Evolutionary conservation across 139 green algal species (phyloP), one percentile per base, ranked within the genome.

Genomic region (Eudorina sp.): DNA sequence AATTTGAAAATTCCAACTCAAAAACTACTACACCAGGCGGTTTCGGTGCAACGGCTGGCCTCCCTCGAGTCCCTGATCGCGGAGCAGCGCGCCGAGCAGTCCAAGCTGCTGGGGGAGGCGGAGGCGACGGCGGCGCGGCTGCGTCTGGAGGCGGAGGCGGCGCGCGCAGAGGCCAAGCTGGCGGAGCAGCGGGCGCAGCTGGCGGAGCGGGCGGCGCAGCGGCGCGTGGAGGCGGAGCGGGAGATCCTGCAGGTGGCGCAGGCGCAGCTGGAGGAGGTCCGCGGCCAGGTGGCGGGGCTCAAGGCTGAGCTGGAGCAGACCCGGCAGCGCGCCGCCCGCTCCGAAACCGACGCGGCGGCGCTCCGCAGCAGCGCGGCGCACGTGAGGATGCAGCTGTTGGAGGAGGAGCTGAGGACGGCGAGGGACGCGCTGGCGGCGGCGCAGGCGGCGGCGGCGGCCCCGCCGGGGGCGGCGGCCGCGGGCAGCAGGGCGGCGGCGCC

Each of bases 301-400:
- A 40, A 43, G 79, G 58, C 40, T 23, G 79, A 85, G 79, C 79
- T 85, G 79, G 79, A 76, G 23, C 6, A 36, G 16, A 53, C 58
- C 16, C 55, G 78, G 27, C 78, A 85, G 60, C 78, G 58, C 23
- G 55, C 58, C 40, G 21, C 31, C 0, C 78, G 60, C 2, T 3
- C 2, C 2, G 80, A 86, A 31, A 60, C 80, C 13, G 80, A 86
- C 60, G 80, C 41, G 31, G 60, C 60, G 5, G 80, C 41, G 0
- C 80, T 86, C 29, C 80, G 80, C 29, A 43, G 31, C 80, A 62
- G 38, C 80, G 60, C 80, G 3, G 14, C 31, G 60, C 60, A 77
- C 41, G 80, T 86, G 60, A 60, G 80, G 41, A 41, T 86, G 60
- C 80, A 86, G 60, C 80, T 86, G 43, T 60, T 86, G 58, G 80